Evolutionary conservation across 2,329 filamentous ascomycete species (phyloP), one percentile per base, ranked within the genome.

Genomic region (Exophiala sideris): DNA sequence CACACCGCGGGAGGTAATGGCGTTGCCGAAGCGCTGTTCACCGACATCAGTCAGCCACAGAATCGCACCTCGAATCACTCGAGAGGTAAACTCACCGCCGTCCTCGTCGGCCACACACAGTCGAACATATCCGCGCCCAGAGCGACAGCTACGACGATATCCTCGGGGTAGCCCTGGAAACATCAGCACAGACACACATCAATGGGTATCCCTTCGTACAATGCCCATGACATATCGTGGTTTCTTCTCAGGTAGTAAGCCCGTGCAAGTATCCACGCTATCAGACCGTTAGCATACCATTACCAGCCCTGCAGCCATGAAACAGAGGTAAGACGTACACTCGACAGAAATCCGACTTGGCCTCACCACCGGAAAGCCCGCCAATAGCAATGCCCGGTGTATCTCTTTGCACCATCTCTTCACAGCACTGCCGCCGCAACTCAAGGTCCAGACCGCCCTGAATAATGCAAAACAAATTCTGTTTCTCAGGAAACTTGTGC

Each of bases 221-320:
- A 99, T 94, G 14, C 94, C 94, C 95, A 99, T 99, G 53, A 99
- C 92, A 73, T 99, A 99, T 69, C 94, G 82, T n/a, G 94, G 94
- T 73, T 99, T 99, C 58, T 88, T 77, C 54, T 92, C 87, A 0
- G 95, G 95, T 14, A 99, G 78, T 54, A 96, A 72, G 32, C 78
- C 81, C 1, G 94, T 97, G 70, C 94, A 97, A 1, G 89, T 85
- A 55, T 85, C 81, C 21, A 97, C 91, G 18, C 75, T 79, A 57
- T 48, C 29, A 11, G 65, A 32, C 64, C 16, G n/a, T 47, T n/a
- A 29, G 18, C 48, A 49, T 14, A 41, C 5, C 14, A 10, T 14
- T 16, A 8, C 9, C 21, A 14, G 7, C 12, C 20, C 18, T 12
- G 11, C 3, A 5, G 40, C 7, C n/a, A 11, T 32, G 24, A 5